Base-by-base conservation (phyloP, 2,329 filamentous ascomycete genomes). In the Xylariales sp. region DNA sequence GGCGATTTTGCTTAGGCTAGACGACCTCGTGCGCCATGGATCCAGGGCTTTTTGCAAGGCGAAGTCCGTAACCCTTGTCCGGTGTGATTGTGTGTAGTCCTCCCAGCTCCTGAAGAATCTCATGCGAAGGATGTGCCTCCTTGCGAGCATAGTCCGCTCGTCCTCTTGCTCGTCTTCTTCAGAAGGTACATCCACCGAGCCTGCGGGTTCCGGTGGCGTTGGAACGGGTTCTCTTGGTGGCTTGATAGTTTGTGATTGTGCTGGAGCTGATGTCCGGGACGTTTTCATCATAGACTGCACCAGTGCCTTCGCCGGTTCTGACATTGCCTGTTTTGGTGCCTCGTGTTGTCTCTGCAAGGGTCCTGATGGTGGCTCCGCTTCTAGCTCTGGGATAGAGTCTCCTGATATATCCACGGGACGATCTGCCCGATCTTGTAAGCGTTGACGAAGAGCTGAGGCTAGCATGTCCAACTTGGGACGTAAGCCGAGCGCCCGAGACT, bases 121-220 rank as follows among this genome's bases (percentile, higher is more conserved):
- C 56, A 59, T 59, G 16, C 59, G 57, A 8, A 60, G 45, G 11
- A 62, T 60, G 38, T 62, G 59, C 35, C 59, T 49, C 33, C 57
- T 50, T 18, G 59, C 59, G 41, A 61, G 46, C 40, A 56, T 39
- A 7, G 59, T 60, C 11, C 40, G 54, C 43, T 58, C 58, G 27
- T 61, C 38, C 14, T 34, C 14, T 40, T 51, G 40, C 14, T 12
- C 36, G 8, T 27, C 8, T 27, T 27, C 24, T 27, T 27, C 24
- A 27, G 18, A 5, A 36, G 10, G 11, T 40, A 19, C 20, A 15
- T 24, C 19, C 24, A 28, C 38, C 24, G 15, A 29, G 3, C 36
- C 5, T 19, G 27, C 19, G 36, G 24, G 8, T 32, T 33, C n/a
- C n/a, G n/a, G n/a, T n/a, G n/a, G n/a, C n/a, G n/a, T n/a, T n/a